Evolutionary conservation across 352 stramenopile genomes (phyloP), one percentile per base, ranked within the genome.

Genomic region (Pythium guiyangense): DNA sequence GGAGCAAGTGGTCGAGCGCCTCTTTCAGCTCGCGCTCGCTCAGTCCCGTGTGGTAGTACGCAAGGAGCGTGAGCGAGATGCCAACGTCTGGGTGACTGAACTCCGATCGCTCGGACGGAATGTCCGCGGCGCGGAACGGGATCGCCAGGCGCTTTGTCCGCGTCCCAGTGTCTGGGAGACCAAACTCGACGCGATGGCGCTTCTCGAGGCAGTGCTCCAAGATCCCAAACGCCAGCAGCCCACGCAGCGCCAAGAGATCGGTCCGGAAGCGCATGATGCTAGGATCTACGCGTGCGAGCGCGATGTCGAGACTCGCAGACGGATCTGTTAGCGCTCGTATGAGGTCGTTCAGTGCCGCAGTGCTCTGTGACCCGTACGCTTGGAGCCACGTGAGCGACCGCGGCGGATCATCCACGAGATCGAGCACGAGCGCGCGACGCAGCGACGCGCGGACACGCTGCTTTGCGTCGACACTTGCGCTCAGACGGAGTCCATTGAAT

Each of bases 41-140:
- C 2, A 97, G 63, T 0, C 88, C 88, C 42, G 67, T 56, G 57
- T 96, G 73, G 53, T 96, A 97, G 64, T 96, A 97, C 12, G 77
- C 74, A 0, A 97, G 65, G 14, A 93, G 18, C 4, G 88, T 97
- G 4, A 96, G 71, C 9, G 73, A 60, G 43, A 97, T 86, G 20
- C 78, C 79, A 34, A 89, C 77, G 57, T 96, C 87, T 12, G 88
- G 91, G 50, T 97, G 89, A 43, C 81, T 89, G 69, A 96, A 97
- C 60, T 97, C 91, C 4, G 79, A 81, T 3, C 87, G 69, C 29
- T 92, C 74, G 4, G 81, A 75, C 9, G 88, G 89, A 11, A 93
- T 84, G 64, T 96, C 86, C 4, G 84, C 84, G 17, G 79, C 87
- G 55, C 77, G 71, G 55, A 96, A 97, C 20, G 89, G 91, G 17